These are phyloP conservation scores for Calamus simplicifolius DNA, from an alignment of 176 grass and related monocot genomes.

Conservation along the genomic window DNA sequence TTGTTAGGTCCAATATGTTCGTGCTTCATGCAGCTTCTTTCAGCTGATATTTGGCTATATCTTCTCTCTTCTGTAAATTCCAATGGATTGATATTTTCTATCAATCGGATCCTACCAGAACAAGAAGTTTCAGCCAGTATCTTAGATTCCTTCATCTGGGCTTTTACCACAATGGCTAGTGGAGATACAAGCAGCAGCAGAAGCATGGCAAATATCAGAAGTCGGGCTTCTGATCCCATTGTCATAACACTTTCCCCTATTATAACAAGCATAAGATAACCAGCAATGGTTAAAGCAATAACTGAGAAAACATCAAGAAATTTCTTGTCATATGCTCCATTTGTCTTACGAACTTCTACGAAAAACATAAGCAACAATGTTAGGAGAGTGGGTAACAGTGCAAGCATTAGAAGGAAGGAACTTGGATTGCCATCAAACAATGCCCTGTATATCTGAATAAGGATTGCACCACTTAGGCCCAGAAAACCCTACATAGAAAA, in stretches of 20 bases:
- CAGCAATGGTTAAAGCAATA: conserved; percentile 55
- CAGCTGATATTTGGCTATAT: not conserved
- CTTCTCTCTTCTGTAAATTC: not conserved
- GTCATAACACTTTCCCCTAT: conserved; percentile 47
- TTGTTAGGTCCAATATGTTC: not conserved
- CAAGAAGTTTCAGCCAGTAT: not conserved
- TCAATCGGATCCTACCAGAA: conserved; percentile 3
- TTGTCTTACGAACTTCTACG: conserved; percentile 33
- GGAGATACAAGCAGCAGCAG: conserved; percentile 54
- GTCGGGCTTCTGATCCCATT: conserved; percentile 1
- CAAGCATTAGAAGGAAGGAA: conserved; percentile 76
- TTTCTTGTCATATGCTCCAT: conserved; percentile 46
- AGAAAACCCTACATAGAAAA: conserved; percentile 60
- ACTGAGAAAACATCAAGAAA: conserved; percentile 72
- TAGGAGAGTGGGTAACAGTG: conserved; percentile 48
- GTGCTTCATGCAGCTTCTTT: not conserved
- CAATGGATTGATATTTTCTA: not conserved
- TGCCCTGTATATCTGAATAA: conserved; percentile 55
- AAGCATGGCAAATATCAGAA: conserved; percentile 37
- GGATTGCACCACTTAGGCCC: conserved; percentile 78
- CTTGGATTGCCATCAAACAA: conserved; percentile 30
- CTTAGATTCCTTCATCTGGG: conserved; percentile 28
- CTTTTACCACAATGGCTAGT: conserved; percentile 32
- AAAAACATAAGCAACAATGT: conserved; percentile 64
- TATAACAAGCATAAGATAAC: conserved; percentile 81